Evolutionary conservation across 1,284 basidiomycete genomes (phyloP), one percentile per base, ranked within the genome.

Genomic region (Mycena sp.): DNA sequence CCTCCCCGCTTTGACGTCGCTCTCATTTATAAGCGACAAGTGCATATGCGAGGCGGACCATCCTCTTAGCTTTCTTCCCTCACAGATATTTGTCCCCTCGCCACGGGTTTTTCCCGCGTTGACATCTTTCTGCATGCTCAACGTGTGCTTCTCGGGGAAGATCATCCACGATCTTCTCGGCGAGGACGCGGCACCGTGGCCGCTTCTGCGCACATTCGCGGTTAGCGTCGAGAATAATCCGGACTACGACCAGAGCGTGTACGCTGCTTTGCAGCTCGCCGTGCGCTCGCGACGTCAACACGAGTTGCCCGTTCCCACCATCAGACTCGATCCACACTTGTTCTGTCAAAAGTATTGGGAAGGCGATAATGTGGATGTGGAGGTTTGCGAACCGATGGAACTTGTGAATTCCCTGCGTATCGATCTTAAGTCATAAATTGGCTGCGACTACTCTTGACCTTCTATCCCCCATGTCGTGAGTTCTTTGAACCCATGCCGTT

Each of bases 1-100:
- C 44, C 55, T 48, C 29, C 45, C 45, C 12, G 28, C 35, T 4
- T 19, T 61, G 52, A 43, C 59, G 10, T 48, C 59, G 35, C 29
- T 60, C n/a, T 19, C 35, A 17, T 54, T 60, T 17, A 12, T 41
- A 26, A 45, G 19, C 19, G 2, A 6, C 11, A 28, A 21, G 11
- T 48, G 50, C 5, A 2, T 7, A 21, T 60, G 58, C n/a, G 21
- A 26, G 14, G 25, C 25, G 7, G 25, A 35, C 7, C 1, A n/a
- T n/a, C n/a, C n/a, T 11, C 5, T 17, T 16, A 4, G 23, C 7
- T 57, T 19, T 26, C 17, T 17, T 14, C 21, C 12, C 21, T 19
- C 35, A 28, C 11, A 11, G 23, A 14, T 52, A 44, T 14, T 17
- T 35, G 29, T 30, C 45, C 3, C 52, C 29, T 40, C 59, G 44